These are phyloP conservation scores for Naganishia randhawae DNA, from an alignment of 768 basidiomycete genomes.

Conservation along the genomic window DNA sequence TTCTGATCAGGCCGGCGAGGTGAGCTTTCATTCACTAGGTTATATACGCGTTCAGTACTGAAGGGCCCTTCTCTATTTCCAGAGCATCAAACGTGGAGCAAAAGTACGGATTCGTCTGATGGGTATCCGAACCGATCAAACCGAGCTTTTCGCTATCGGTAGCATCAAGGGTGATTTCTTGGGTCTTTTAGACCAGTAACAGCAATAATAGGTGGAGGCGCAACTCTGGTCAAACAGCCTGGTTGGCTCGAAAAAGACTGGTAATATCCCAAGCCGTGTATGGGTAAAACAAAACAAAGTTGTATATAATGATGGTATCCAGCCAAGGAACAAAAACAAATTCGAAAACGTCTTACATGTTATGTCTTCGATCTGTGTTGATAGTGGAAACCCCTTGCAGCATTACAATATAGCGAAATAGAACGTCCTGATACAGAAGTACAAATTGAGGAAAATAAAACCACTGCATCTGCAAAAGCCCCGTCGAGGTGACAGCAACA, in stretches of 20 bases:
- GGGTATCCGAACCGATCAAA: conserved; percentile 95
- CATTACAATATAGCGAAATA: not conserved
- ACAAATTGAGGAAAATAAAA: not conserved
- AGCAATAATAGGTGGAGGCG: not conserved
- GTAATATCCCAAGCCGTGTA: no score
- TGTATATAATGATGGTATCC: conserved; percentile 19
- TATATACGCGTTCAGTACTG: no score
- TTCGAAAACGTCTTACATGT: not conserved
- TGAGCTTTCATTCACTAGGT: conserved; percentile 37
- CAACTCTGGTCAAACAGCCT: no score
- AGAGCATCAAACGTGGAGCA: conserved; percentile 85
- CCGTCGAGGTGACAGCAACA: no score
- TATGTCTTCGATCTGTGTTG: no score
- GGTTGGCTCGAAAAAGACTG: no score
- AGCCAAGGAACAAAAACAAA: conserved; percentile 4
- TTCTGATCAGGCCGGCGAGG: conserved; percentile 66
- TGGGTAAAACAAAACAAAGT: conserved; percentile 17
- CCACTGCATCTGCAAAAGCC: not conserved
- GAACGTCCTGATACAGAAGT: not conserved
- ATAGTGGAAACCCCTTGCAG: not conserved
- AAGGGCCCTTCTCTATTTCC: not conserved
- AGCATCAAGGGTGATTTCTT: conserved; percentile 98
- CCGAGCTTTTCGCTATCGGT: conserved; percentile 98
- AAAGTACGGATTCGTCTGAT: conserved; percentile 91
- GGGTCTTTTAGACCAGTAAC: conserved; percentile 69